A percentile compares a stretch with the other conserved stretches of the same genome.
Conservation (phyloP, 441 rosid species). For the Biscutella auriculata region DNA sequence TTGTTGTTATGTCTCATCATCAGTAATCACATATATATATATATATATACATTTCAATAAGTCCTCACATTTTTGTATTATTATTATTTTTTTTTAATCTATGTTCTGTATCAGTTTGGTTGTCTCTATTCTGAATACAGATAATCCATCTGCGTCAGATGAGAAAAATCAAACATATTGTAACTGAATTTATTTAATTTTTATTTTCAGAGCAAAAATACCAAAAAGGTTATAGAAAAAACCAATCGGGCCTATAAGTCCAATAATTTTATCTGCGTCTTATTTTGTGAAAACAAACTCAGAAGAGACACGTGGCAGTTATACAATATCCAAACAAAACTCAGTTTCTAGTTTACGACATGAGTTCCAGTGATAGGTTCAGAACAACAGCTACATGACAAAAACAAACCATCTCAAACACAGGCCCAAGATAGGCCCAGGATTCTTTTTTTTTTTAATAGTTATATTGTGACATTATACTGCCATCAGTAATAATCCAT, state of each 20-base stretch:
- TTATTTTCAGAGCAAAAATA: not conserved
- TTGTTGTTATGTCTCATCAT: conserved; percentile 35
- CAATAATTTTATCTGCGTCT: conserved; percentile 10
- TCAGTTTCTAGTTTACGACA: conserved; percentile 21
- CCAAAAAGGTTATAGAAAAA: not conserved
- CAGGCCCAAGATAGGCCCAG: conserved; percentile 32
- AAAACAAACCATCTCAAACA: conserved; percentile 44
- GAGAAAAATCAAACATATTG: not conserved
- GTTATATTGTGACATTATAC: no score
- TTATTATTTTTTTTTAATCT: not conserved
- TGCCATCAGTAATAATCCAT: no score
- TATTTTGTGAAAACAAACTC: conserved; percentile 41
- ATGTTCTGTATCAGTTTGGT: conserved; percentile 18
- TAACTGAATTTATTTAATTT: not conserved
- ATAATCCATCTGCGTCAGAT: conserved; percentile 15
- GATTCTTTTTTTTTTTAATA: not conserved
- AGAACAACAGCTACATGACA: conserved; percentile 32
- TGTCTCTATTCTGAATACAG: conserved; percentile 19
- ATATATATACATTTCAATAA: not conserved
- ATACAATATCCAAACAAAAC: conserved; percentile 20
- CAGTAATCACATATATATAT: conserved; percentile 15
- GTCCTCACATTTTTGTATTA: conserved; percentile 7
- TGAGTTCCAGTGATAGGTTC: conserved; percentile 25
- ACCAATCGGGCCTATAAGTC: not conserved
- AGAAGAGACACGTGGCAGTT: conserved; percentile 36